Evolutionary conservation across 2,329 filamentous ascomycete genomes (phyloP), one percentile per base, ranked within the genome.

Genomic region (Ophiostoma sp.): DNA sequence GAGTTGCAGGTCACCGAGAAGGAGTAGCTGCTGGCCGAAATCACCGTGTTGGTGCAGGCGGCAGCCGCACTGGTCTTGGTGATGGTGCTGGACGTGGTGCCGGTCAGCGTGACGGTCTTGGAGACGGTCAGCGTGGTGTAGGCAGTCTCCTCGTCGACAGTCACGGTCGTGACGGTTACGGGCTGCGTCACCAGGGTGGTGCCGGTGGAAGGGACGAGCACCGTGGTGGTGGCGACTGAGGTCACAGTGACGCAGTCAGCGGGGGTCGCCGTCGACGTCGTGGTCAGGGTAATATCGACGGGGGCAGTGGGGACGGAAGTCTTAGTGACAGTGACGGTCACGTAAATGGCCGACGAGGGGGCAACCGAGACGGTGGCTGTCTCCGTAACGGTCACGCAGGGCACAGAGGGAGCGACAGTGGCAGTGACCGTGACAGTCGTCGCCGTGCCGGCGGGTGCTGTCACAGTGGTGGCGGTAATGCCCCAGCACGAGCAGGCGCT

Each of bases 401-500:
- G n/a, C 7, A 23, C 35, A 2, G 64, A 41, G 23, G 65, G 10
- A 6, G 65, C 31, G 7, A 36, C 20, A 27, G 66, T 44, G 23
- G 39, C 15, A 8, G 66, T 54, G 17, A 62, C 39, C 1, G 67
- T 66, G 20, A 57, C 57, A 11, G 69, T 65, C 33, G 44, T 20
- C 23, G 66, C 23, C 33, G 27, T 7, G 27, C 13, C 27, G 17
- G 20, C 66, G 27, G 67, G 64, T 4, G 20, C 33, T 35, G 69
- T 67, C 44, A 33, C 27, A 27, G 67, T 73, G n/a, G 54, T 54
- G 6, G 57, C 72, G 3, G 69, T 72, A 54, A 76, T 73, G 39
- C 77, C 76, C 36, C 73, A 74, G 73, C 77, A 78, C 0, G 74
- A 75, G 72, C 77, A 78, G 7, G 76, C 77, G 70, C 74, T 76